Evolutionary conservation across 176 grass and related monocot genomes (phyloP).

Genomic region (Avena sativa): DNA sequence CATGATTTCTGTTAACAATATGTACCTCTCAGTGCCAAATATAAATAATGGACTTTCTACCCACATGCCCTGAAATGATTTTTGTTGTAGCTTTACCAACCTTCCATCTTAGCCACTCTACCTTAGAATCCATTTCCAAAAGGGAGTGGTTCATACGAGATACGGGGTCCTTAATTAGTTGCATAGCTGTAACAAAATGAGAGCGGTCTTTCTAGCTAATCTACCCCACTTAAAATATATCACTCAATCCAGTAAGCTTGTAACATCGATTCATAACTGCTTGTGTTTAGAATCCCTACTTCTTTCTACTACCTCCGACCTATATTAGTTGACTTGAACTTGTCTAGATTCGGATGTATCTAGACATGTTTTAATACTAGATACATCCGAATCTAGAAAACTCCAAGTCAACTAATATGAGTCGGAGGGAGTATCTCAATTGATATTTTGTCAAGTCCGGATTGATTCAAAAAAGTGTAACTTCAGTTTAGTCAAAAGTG

Average conservation of each 20-base stretch:
- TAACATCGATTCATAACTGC: background rate
- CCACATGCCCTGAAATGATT: too few relatives aligned
- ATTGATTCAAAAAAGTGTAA: background rate
- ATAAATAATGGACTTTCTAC: too few relatives aligned
- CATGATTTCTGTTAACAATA: too few relatives aligned
- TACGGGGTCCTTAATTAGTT: background rate
- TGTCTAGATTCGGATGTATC: too few relatives aligned
- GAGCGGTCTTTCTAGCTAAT: background rate
- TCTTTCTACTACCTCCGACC: too few relatives aligned
- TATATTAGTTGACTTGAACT: too few relatives aligned
- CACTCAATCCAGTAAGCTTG: background rate
- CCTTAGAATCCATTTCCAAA: background rate
- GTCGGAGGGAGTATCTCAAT: background rate
- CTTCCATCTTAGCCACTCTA: background rate
- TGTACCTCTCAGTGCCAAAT: too few relatives aligned
- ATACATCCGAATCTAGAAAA: too few relatives aligned
- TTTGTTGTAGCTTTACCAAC: too few relatives aligned
- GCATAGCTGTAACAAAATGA: background rate
- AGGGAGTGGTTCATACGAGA: background rate
- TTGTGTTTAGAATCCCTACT: background rate
- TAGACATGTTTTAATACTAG: too few relatives aligned
- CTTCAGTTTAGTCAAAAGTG: too few relatives aligned
- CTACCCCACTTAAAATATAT: background rate
- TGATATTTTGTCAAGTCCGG: background rate
- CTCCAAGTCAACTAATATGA: too few relatives aligned